Percentiles rank a stretch among this genome's conserved stretches.
Evolutionary conservation across 192 early-diverging fungal species (phyloP).

Genomic region (Coemansia nantahalensis): DNA sequence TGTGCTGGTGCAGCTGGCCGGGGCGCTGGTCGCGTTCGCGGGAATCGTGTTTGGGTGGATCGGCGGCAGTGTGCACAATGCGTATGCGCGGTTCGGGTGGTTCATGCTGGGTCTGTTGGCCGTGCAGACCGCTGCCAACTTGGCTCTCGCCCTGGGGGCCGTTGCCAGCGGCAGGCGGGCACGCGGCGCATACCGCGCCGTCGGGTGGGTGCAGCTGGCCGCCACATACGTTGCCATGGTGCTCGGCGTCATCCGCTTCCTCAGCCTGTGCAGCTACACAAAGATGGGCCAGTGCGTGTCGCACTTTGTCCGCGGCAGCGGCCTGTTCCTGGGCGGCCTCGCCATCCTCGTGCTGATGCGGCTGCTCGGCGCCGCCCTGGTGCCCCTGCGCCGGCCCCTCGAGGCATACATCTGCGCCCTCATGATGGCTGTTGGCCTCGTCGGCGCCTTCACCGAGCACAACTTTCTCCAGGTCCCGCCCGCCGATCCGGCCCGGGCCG

Average conservation of each 20-base stretch:
- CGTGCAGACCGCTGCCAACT: conserved; percentile 52
- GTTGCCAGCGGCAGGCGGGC: no score
- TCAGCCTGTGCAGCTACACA: conserved; percentile 59
- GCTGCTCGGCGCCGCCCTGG: conserved; percentile 55
- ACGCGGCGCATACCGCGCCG: conserved; percentile 32
- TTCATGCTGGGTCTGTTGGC: conserved; percentile 52
- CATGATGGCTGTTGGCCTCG: conserved; percentile 57
- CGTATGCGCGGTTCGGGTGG: conserved; percentile 59
- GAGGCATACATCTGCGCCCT: conserved; percentile 60
- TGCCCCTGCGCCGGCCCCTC: conserved; percentile 49
- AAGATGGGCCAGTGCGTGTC: conserved; percentile 66
- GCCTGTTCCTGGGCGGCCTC: conserved; percentile 55
- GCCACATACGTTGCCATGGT: conserved; percentile 62
- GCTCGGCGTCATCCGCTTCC: conserved; percentile 57
- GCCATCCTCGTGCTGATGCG: conserved; percentile 47
- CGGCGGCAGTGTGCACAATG: conserved; percentile 52
- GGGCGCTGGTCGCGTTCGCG: conserved; percentile 42
- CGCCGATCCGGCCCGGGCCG: no score
- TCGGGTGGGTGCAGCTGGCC: conserved; percentile 47
- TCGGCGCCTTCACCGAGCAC: conserved; percentile 70
- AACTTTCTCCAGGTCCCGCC: conserved; percentile 55
- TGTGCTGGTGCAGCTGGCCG: conserved; percentile 54
- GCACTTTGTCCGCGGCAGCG: conserved; percentile 66
- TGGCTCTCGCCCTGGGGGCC: conserved; percentile 32
- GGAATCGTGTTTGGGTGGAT: conserved; percentile 62